Evolutionary conservation across 768 basidiomycete genomes (phyloP).

Genomic region (Crucibulum laeve): DNA sequence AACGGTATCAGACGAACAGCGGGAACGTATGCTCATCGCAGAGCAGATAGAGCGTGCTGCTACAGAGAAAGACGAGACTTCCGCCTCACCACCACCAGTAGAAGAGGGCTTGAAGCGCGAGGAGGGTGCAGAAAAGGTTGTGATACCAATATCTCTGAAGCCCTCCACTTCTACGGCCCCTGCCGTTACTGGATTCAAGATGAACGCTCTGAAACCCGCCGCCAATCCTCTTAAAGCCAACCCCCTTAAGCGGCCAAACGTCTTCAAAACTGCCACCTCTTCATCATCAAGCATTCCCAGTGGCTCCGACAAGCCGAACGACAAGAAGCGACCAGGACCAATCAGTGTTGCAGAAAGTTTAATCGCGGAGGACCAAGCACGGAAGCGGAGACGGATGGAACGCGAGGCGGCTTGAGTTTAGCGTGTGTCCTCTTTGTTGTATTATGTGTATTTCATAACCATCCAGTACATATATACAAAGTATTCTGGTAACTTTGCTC

Average conservation of each 20-base stretch:
- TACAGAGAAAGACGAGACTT: slow-evolving; percentile 34
- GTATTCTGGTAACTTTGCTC: not conserved
- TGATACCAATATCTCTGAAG: slow-evolving; percentile 67
- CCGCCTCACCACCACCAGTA: slow-evolving; percentile 32
- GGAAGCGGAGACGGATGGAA: slow-evolving; percentile 80
- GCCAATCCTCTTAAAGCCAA: slow-evolving; percentile 64
- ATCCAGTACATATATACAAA: not conserved
- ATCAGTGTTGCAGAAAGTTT: slow-evolving; percentile 84
- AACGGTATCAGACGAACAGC: slow-evolving; percentile 90
- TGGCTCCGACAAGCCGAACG: slow-evolving; percentile 33
- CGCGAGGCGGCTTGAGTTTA: slow-evolving; percentile 25
- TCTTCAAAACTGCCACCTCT: slow-evolving; percentile 54
- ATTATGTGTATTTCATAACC: slow-evolving; percentile 1
- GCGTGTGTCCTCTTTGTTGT: slow-evolving; percentile 13
- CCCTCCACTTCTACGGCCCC: slow-evolving; percentile 29
- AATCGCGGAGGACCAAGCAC: slow-evolving; percentile 87
- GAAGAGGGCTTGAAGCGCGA: slow-evolving; percentile 70
- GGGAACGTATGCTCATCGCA: slow-evolving; percentile 82
- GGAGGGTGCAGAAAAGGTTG: slow-evolving; percentile 68
- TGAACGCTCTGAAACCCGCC: slow-evolving; percentile 56
- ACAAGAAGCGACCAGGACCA: slow-evolving; percentile 59
- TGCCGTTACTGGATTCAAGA: slow-evolving; percentile 44
- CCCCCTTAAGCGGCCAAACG: slow-evolving; percentile 70
- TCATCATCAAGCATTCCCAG: slow-evolving; percentile 24
- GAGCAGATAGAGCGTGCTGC: slow-evolving; percentile 93